Evolutionary conservation across 768 basidiomycete genomes (phyloP), one percentile per base, ranked within the genome.

Genomic region (Pulveroboletus frians): DNA sequence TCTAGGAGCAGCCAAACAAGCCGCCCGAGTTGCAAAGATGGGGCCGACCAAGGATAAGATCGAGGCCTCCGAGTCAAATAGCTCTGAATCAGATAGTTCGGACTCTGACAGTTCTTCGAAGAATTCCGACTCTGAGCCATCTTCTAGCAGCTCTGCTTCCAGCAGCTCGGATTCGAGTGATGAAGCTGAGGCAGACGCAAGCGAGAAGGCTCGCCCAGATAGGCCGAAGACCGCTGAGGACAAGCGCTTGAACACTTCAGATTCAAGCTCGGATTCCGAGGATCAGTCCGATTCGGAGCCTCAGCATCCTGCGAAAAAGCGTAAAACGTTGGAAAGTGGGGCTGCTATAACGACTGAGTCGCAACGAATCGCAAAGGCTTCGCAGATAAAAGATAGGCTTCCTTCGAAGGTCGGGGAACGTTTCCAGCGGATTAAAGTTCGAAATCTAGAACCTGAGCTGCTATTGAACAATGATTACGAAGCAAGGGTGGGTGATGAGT

Each of bases 381-480:
- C 13, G 13, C 51, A 52, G 23, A 52, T 38, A 15, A 56, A 51
- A 21, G 56, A 50, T 36, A 67, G 59, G 7, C 38, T 51, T 2
- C 71, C 59, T 20, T 69, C 72, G 34, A 73, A 68, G 49, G 61
- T 54, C 31, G 85, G 81, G 59, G 76, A 80, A 44, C 84, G 89
- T 17, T 99, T 97, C 74, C 80, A 82, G 62, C 74, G 93, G 21
- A 79, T 94, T 52, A 84, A 92, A 55, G 72, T 76, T 2, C 81
- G 85, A 17, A 73, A 79, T 37, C 72, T 88, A 4, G 56, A 66
- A 27, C 13, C 61, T 0, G 63, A 69, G 14, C 46, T 66, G 15
- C 52, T 76, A 23, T 58, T 76, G 43, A 79, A 93, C 59, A 98
- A 95, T 61, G 74, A 81, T 23, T 99, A 94, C 59, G 76, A 84